Percentiles rank a stretch among this genome's conserved stretches.
Evolutionary conservation across 202 grass and related monocot genomes (phyloP).

Genomic region (Thinopyrum obtusiflorum): DNA sequence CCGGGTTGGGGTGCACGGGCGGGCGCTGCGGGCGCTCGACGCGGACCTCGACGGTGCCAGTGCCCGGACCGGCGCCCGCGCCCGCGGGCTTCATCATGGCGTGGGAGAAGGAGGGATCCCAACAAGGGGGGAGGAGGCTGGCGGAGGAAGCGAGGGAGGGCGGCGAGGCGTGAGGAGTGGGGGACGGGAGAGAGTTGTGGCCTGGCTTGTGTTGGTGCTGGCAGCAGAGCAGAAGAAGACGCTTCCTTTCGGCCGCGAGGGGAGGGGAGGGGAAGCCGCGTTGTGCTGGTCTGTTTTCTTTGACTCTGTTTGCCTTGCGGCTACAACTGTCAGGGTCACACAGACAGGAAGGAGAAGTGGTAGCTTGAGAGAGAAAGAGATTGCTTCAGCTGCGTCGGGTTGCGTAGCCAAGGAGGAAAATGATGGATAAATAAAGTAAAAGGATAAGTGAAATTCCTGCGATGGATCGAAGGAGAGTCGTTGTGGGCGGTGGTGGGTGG

Average conservation of each 20-base stretch:
- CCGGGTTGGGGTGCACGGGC: background rate
- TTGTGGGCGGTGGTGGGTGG: too few species aligned
- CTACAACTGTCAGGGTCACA: background rate
- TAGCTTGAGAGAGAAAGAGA: background rate
- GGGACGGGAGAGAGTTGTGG: background rate
- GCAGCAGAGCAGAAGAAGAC: background rate
- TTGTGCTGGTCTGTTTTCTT: background rate
- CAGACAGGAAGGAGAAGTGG: too few species aligned
- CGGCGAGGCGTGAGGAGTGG: background rate
- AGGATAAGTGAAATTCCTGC: background rate
- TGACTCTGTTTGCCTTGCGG: background rate
- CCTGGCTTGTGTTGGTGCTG: background rate
- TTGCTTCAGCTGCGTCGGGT: background rate
- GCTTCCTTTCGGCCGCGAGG: too few species aligned
- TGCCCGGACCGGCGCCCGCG: background rate
- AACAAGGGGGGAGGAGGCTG: background rate
- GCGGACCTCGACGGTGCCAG: slow-evolving; percentile 18
- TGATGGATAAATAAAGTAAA: background rate
- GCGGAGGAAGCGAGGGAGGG: slow-evolving; percentile 13
- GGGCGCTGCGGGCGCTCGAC: slow-evolving; percentile 19
- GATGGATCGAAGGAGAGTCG: background rate
- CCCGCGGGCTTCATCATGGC: slow-evolving; percentile 12
- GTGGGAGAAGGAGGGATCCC: background rate
- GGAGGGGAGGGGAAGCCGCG: background rate
- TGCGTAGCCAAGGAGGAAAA: background rate